Base-by-base conservation (phyloP, 2,329 filamentous ascomycete species). In the Fusarium zealandicum region DNA sequence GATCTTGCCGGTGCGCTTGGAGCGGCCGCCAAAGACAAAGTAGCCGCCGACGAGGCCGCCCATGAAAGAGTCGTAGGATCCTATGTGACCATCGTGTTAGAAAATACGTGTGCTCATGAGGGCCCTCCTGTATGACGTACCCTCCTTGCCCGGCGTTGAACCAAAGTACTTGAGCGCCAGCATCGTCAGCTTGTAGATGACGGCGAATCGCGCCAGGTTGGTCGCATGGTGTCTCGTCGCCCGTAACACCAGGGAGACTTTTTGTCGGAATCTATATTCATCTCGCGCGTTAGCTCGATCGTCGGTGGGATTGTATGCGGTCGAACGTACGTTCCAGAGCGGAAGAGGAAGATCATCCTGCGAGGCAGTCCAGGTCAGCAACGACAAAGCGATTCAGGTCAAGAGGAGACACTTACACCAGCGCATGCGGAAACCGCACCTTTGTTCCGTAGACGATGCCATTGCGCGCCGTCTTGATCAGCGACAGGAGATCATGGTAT, bases 261-360 rank as follows among this genome's bases (percentile, higher is more conserved):
- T 98, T 73, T 96, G 85, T 50, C 86, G 87, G 67, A 96, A 74
- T 42, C 80, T 82, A 55, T 44, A 13, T n/a, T 35, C 32, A 35
- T 17, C 45, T 20, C 16, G 25, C 36, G 30, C 39, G 51, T 70
- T 51, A 71, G 64, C 43, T 51, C 17, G 30, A 11, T 18, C 13
- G 47, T n/a, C 6, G n/a, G 51, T 36, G 8, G 25, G 42, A 11
- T 28, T 33, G 27, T 46, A 30, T 41, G 47, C 17, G 47, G 51
- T 36, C 13, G 57, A 54, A 81, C 85, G 69, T 82, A 91, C 82
- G 90, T 89, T 78, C 93, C 95, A 9, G 89, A 92, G 65, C 95
- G 90, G 80, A 99, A 99, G 65, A 99, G 85, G 67, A 98, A 90
- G 64, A 97, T 92, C 93, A 99, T 99, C 44, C 90, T 92, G 66